Base-by-base conservation (phyloP, 768 basidiomycete species). In the Dioszegia hungarica region DNA sequence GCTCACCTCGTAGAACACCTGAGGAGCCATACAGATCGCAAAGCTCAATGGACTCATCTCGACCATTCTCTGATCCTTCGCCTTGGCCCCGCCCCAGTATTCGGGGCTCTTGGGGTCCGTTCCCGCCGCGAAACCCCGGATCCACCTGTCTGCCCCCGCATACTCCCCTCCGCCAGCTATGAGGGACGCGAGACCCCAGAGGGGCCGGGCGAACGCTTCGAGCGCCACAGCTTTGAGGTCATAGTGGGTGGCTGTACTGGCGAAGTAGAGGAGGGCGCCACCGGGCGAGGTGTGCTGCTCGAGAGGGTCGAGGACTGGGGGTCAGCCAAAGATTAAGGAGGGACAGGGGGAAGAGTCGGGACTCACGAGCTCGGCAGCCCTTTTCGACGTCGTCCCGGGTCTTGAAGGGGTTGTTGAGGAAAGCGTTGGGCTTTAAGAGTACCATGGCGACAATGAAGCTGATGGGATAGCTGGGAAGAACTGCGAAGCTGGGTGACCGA, bases 41-140 rank as follows among this genome's bases (percentile, higher is more conserved):
- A 85, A 89, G 3, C 86, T 86, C 61, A 88, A 84, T 2, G 86
- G 83, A 54, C 84, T 84, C 77, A 86, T 87, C 72, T 88, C 87
- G 1, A 88, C 87, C 87, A 88, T 89, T 37, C 87, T 77, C 74
- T 88, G 86, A 73, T 88, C 87, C 72, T 83, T 85, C 66, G 85
- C 82, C 55, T 82, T 80, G 80, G 87, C 87, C 57, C 81, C 75
- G 2, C 86, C 87, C 87, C 87, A 89, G 73, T 86, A 88, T 76
- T 88, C 87, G 2, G 80, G 79, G 50, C 81, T 80, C 4, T 78
- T 72, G 0, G 85, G 85, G 70, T 89, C 79, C n/a, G 85, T 86
- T 1, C 87, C 87, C 61, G 79, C 83, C 25, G 79, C 79, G 61
- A 88, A 82, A 2, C 87, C 87, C 48, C 79, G 73, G 4, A 84